phyloP scores from a whole-genome alignment of 306 rosid species.

The Comarum palustre region DNA sequence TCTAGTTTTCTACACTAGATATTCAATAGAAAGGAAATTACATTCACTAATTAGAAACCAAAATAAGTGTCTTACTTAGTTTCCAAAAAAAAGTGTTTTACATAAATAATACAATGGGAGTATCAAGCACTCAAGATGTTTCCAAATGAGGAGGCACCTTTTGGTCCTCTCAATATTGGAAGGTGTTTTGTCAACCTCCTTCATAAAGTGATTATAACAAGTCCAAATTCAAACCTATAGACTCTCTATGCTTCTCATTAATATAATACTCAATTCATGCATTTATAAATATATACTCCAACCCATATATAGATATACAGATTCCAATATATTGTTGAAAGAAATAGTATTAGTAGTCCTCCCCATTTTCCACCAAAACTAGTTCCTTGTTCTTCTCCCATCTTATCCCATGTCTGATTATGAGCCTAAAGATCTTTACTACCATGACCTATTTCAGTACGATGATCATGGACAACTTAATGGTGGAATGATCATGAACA shows the following conservation, averaged over 20 bases:
- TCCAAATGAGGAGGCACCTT: constrained; percentile 63
- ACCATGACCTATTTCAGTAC: constrained; percentile 44
- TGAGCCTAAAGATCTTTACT: constrained; percentile 43
- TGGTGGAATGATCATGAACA: constrained; percentile 11
- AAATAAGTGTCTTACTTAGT: background rate
- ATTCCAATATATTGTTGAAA: constrained; percentile 12
- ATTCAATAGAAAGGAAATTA: background rate
- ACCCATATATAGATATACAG: constrained; percentile 28
- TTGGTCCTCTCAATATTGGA: constrained; percentile 53
- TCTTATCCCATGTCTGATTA: constrained; percentile 54
- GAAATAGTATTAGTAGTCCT: constrained; percentile 3
- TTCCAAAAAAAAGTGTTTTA: background rate
- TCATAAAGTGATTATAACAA: constrained; percentile 49
- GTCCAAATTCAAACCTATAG: constrained; percentile 63
- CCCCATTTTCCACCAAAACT: background rate
- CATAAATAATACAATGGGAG: constrained; percentile 18
- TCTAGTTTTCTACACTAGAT: background rate
- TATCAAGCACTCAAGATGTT: constrained; percentile 49
- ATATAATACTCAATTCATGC: constrained; percentile 24
- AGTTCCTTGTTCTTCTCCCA: background rate
- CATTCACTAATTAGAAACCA: background rate
- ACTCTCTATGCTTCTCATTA: constrained; percentile 22
- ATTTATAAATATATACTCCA: constrained; percentile 5
- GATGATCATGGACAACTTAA: constrained; percentile 31
- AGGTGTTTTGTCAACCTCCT: constrained; percentile 74